A percentile compares a stretch with the other conserved stretches of the same genome.
phyloP scores from a whole-genome alignment of 176 grass and related monocot genomes.

The Dendrocalamus sinicus region DNA sequence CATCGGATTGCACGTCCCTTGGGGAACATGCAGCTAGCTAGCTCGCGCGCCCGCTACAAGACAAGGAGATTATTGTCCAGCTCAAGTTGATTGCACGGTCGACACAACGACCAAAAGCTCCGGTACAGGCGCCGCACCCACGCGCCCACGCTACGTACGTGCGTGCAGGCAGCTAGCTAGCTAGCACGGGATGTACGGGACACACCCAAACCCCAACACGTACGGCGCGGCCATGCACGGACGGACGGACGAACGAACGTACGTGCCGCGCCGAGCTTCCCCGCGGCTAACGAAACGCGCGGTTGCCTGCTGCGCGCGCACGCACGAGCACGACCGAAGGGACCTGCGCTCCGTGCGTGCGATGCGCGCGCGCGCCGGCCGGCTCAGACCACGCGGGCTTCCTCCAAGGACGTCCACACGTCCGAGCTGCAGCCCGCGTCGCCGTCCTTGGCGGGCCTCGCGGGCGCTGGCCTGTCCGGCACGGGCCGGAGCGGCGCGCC shows the following conservation, averaged over 20 bases:
- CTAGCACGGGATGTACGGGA: not conserved
- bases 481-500: constrained; percentile 40
- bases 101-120: not conserved
- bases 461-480: constrained; percentile 23
- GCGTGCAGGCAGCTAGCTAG: not conserved
- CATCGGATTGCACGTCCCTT: not conserved
- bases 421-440: constrained; percentile 59
- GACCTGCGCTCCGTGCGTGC: not conserved
- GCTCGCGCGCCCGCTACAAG: constrained; percentile 8
- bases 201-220: not conserved
- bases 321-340: not conserved
- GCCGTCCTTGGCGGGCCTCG: constrained; percentile 20
- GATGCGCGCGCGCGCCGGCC: not conserved
- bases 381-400: constrained; percentile 54
- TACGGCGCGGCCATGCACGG: not conserved
- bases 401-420: constrained; percentile 62
- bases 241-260: no score
- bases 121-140: not conserved
- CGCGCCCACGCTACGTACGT: not conserved
- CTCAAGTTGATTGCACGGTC: constrained; percentile 23
- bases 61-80: not conserved
- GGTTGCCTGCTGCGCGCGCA: not conserved
- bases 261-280: not conserved
- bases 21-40: constrained; percentile 7
- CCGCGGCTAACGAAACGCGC: not conserved